Evolutionary conservation across 805 yeast genomes (phyloP).

Genomic region (Zygoascus bituminiphila): DNA sequence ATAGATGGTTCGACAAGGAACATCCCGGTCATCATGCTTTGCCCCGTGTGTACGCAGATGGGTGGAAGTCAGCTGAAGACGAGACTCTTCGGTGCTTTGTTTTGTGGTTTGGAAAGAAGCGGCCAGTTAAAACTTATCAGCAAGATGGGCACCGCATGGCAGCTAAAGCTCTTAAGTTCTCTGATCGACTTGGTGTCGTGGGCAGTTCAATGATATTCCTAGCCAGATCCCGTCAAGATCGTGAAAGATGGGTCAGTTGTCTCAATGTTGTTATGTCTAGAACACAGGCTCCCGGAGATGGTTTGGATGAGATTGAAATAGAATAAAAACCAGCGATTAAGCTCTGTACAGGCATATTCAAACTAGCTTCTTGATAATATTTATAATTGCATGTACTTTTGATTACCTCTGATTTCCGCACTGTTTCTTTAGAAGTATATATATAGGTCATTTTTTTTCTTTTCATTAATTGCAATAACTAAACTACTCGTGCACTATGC

Average conservation of each 20-base stretch:
- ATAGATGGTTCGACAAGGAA: slow-evolving; percentile 37
- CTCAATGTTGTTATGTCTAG: slow-evolving; percentile 27
- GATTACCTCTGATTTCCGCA: neutral
- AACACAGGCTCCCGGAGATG: slow-evolving; percentile 10
- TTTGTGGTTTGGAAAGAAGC: slow-evolving; percentile 69
- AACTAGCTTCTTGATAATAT: too few species aligned
- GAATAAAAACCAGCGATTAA: too few species aligned
- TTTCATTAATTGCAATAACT: slow-evolving; percentile 1
- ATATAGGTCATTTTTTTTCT: slow-evolving; percentile 2
- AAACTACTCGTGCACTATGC: slow-evolving; percentile 37
- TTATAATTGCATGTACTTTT: neutral
- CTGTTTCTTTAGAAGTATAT: neutral
- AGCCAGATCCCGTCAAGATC: slow-evolving; percentile 72
- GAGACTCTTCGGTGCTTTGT: slow-evolving; percentile 72
- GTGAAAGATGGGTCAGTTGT: slow-evolving; percentile 69
- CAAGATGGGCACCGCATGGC: neutral
- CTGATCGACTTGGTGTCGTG: slow-evolving; percentile 51
- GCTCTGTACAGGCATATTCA: too few species aligned
- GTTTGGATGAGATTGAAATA: slow-evolving; percentile 17
- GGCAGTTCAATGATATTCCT: slow-evolving; percentile 67
- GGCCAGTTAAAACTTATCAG: slow-evolving; percentile 20
- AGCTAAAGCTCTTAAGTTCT: slow-evolving; percentile 23
- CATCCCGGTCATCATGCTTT: slow-evolving; percentile 49
- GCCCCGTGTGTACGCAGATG: slow-evolving; percentile 73
- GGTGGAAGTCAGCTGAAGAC: slow-evolving; percentile 76